phyloP scores from a whole-genome alignment of 148 eudicot genomes.

The Camellia lanceoleosa region DNA sequence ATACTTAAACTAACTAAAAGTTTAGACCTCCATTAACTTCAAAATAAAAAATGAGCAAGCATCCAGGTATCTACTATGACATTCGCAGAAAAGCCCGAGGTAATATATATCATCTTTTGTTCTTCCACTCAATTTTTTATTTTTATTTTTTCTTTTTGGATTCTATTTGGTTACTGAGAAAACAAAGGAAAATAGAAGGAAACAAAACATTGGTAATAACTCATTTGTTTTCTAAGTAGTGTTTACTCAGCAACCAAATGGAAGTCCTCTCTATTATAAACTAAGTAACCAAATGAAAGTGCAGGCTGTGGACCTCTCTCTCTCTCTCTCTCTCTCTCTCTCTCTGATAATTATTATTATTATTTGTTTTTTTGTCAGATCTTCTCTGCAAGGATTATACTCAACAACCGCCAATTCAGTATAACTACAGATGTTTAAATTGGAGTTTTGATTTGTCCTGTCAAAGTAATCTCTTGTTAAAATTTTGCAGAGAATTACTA shows the following conservation, averaged over 20 bases:
- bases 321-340: not conserved
- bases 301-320: not conserved
- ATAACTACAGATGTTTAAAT: not conserved
- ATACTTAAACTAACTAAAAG: not conserved
- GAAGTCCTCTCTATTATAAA: not conserved
- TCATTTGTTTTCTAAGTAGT: not conserved
- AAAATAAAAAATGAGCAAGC: conserved; percentile 18
- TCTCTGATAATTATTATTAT: not conserved
- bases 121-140: not conserved
- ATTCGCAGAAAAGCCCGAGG: conserved; percentile 26
- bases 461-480: conserved; percentile 8
- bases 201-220: too few relatives aligned
- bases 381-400: conserved; percentile 25
- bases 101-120: conserved; percentile 11
- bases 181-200: not conserved
- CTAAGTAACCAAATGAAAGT: not conserved
- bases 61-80: conserved; percentile 15
- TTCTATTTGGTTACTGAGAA: conserved; percentile 3
- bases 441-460: conserved; percentile 14
- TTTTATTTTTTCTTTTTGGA: not conserved
- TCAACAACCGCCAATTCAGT: conserved; percentile 14
- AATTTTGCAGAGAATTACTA: not conserved
- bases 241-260: not conserved
- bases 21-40: conserved; percentile 1
- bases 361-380: conserved; percentile 4